A percentile compares a stretch with the other conserved stretches of the same genome.
phyloP scores from a whole-genome alignment of 345 rosid genomes.

The Triadica sebifera region DNA sequence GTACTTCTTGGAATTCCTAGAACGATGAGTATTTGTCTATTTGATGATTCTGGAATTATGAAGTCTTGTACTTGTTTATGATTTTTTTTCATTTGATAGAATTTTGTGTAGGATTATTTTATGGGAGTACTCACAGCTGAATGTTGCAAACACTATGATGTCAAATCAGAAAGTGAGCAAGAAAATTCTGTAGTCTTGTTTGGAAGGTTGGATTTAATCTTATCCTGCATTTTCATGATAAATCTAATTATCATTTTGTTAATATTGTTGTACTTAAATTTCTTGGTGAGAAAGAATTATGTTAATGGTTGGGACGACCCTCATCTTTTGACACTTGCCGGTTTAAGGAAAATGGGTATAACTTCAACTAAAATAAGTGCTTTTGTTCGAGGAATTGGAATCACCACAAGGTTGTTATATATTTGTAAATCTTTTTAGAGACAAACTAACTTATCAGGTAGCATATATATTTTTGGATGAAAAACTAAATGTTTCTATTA shows the following conservation, averaged over 20 bases:
- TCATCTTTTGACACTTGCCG: conserved; percentile 94
- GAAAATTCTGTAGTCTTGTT: conserved; percentile 10
- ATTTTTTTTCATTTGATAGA: no score
- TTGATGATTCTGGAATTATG: no score
- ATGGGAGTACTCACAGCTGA: no score
- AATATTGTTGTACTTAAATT: conserved; percentile 59
- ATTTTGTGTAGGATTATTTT: no score
- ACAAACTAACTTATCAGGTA: neutral
- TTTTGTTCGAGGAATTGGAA: conserved; percentile 91
- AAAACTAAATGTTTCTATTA: neutral
- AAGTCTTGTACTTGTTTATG: no score
- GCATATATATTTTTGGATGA: neutral
- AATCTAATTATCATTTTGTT: conserved; percentile 10
- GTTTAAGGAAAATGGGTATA: conserved; percentile 88
- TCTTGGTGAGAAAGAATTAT: conserved; percentile 69
- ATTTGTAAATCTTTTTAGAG: neutral
- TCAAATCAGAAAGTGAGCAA: no score
- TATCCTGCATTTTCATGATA: conserved; percentile 4
- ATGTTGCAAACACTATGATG: no score
- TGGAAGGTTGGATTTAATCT: conserved; percentile 18
- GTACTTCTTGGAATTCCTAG: no score
- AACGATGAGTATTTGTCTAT: no score
- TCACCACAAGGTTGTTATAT: conserved; percentile 74
- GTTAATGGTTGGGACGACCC: conserved; percentile 99
- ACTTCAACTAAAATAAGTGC: conserved; percentile 80